Conservation (phyloP, 305 asterid genomes). For the Fraxinus platypoda region DNA sequence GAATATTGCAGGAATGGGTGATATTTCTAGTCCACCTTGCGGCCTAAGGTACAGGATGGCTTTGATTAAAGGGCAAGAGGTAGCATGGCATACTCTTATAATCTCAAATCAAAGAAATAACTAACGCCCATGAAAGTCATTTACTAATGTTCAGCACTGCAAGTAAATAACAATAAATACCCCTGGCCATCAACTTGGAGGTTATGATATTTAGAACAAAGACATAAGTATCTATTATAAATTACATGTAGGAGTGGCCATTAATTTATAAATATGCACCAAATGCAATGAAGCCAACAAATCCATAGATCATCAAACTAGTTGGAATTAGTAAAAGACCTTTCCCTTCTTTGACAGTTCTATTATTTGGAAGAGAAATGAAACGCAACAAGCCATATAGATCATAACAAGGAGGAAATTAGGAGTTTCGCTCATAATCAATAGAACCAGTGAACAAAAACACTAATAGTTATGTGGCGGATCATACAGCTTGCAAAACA, state of each 20-base stretch:
- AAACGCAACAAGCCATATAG: conserved; percentile 8
- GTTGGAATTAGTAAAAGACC: not conserved
- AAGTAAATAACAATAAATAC: not conserved
- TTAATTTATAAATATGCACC: not conserved
- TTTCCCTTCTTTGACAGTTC: not conserved
- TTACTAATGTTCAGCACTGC: not conserved
- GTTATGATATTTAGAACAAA: not conserved
- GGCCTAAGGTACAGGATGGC: not conserved
- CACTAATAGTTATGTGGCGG: conserved; percentile 22
- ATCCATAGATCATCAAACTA: not conserved
- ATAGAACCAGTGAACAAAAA: conserved; percentile 12
- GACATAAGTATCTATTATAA: not conserved
- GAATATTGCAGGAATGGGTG: not conserved
- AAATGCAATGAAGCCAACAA: conserved; percentile 21
- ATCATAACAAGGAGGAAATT: conserved; percentile 17
- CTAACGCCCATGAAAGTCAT: not conserved
- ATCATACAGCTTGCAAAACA: conserved; percentile 80
- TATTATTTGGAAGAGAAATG: not conserved
- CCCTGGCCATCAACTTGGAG: not conserved
- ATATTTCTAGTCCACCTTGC: not conserved
- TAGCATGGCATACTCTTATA: not conserved
- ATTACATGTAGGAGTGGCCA: not conserved
- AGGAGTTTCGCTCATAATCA: conserved; percentile 10
- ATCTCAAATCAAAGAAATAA: not conserved
- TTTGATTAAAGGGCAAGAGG: not conserved